Evolutionary conservation across 345 rosid genomes (phyloP), one percentile per base, ranked within the genome.

Genomic region (Boechera retrofracta): DNA sequence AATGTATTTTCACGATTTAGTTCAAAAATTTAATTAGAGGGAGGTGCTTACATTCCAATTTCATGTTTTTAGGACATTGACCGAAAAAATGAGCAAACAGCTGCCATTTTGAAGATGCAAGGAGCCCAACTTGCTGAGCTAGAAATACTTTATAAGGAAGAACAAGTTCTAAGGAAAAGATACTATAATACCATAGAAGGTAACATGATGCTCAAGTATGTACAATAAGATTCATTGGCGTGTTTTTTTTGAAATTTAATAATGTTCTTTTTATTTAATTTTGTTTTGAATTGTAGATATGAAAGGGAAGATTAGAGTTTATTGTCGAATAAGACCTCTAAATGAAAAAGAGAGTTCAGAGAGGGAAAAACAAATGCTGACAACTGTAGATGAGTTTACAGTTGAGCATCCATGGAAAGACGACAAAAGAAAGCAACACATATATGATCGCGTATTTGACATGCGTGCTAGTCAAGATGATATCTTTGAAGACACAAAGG

Each of bases 221-320:
- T 44, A 65, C 69, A 47, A 51, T 4, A 2, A 49, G 18, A 26
- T 44, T 42, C 16, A 59, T 57, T 12, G 38, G 44, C 44, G 49
- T 12, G 39, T 38, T 13, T 59, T 35, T n/a, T 4, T 35, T 10
- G 21, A 13, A 33, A 13, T 39, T 21, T 67, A 9, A 16, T 45
- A 18, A 47, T 26, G 63, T 44, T 60, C 42, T 35, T 44, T 55
- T 45, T 21, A 21, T 21, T 21, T 21, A 21, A 1, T 36, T 41
- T 63, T 78, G n/a, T 24, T 36, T 80, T 35, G 42, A 26, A 66
- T 69, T 79, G 74, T 74, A 95, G 99, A 92, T 83, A 92, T 95
- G 98, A 95, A 92, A 77, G 97, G 99, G 62, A 95, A 95, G 82
- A 87, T 95, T 39, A 85, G 99, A 74, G 99, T 95, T 39, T 95